These are phyloP conservation scores for Annona cherimola DNA, from an alignment of 164 flowering plant species.

Conservation along the genomic window DNA sequence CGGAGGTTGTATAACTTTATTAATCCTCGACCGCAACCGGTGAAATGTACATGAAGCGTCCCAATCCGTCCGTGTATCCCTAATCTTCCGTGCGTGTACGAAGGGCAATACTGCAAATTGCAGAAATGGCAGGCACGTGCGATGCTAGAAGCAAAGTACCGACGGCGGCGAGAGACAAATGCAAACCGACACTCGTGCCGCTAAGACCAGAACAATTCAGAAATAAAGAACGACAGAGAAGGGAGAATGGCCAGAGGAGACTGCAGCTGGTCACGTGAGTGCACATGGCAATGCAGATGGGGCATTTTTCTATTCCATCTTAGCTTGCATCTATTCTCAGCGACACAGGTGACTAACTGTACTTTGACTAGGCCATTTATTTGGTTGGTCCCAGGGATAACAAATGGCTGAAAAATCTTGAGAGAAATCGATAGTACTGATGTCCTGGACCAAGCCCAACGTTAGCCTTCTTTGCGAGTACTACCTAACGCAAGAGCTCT, in stretches of 20 bases:
- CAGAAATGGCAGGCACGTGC: constrained; percentile 1
- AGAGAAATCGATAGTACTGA: no score
- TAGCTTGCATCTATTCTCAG: neutral
- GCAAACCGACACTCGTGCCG: neutral
- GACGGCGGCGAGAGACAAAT: neutral
- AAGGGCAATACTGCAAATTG: neutral
- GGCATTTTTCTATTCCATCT: no score
- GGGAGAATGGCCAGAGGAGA: neutral
- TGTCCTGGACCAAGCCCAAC: no score
- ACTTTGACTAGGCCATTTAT: neutral
- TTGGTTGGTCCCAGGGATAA: neutral
- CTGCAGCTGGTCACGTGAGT: neutral
- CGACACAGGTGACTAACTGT: neutral
- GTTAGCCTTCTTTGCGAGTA: no score
- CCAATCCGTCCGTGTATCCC: no score
- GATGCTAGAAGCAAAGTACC: neutral
- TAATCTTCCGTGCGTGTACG: no score
- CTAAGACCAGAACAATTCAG: neutral
- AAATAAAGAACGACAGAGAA: neutral
- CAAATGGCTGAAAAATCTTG: no score
- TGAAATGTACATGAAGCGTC: no score
- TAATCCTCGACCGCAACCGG: no score
- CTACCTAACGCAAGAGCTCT: no score
- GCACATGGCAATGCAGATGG: neutral
- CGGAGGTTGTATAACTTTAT: no score